A percentile compares a stretch with the other conserved stretches of the same genome.
Conservation (phyloP, 2,329 filamentous ascomycete genomes). For the Pseudogymnoascus sp. region DNA sequence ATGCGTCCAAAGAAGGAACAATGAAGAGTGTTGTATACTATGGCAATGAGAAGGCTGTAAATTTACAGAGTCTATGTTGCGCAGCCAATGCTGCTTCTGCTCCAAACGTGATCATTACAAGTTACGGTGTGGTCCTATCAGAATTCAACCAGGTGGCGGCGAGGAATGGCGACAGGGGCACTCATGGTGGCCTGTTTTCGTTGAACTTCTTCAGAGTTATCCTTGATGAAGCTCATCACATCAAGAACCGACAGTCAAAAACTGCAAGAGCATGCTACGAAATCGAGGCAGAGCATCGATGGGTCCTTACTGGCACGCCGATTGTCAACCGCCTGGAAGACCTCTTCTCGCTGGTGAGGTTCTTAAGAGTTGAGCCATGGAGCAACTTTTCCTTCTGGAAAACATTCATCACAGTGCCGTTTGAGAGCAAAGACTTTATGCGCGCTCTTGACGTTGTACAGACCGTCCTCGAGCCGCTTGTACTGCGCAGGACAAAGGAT, state of each 20-base stretch:
- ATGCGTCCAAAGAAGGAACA: conserved; percentile 76
- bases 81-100: conserved; percentile 63
- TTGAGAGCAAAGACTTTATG: conserved; percentile 91
- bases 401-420: conserved; percentile 95
- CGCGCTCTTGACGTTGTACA: conserved; percentile 93
- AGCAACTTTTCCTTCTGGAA: conserved; percentile 99
- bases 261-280: conserved; percentile 94
- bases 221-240: conserved; percentile 87
- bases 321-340: conserved; percentile 96
- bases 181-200: conserved; percentile 72
- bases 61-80: conserved; percentile 72
- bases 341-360: conserved; percentile 84
- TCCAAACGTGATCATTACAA: conserved; percentile 88
- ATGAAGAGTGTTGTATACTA: conserved; percentile 87
- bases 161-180: conserved; percentile 55
- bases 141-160: conserved; percentile 71
- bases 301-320: conserved; percentile 89
- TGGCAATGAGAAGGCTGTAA: conserved; percentile 70
- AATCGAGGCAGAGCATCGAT: conserved; percentile 74
- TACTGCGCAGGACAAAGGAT: conserved; percentile 89
- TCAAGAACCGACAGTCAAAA: conserved; percentile 86
- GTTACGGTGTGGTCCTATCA: conserved; percentile 84
- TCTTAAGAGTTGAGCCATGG: conserved; percentile 93
- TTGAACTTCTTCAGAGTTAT: conserved; percentile 92
- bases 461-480: conserved; percentile 90